Percentiles rank a stretch among this genome's conserved stretches.
Conservation (phyloP, 1,284 basidiomycete species). For the Sporisorium iseilematis-ciliati region DNA sequence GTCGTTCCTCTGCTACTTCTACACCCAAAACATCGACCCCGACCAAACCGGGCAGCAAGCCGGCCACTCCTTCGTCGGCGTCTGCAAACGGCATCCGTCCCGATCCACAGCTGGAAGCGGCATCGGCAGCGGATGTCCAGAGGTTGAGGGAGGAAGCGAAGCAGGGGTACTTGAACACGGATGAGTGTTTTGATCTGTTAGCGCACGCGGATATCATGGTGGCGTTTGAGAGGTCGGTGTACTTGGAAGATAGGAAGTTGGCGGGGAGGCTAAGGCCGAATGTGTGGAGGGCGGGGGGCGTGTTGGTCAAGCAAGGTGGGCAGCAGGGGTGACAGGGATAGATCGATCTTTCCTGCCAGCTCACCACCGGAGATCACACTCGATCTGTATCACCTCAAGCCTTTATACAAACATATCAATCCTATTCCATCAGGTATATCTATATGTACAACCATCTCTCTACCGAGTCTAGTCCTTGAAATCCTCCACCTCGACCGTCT, state of each 20-base stretch:
- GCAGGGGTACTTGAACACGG: constrained; percentile 26
- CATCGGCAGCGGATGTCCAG: constrained; percentile 16
- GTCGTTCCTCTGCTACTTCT: constrained; percentile 17
- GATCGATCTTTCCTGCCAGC: not conserved
- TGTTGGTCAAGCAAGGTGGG: constrained; percentile 4
- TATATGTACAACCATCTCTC: not conserved
- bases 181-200: constrained; percentile 52
- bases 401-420: too few relatives aligned
- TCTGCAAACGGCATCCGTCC: constrained; percentile 36
- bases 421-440: not conserved
- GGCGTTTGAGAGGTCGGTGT: constrained; percentile 43
- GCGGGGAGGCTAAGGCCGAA: constrained; percentile 21
- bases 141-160: constrained; percentile 12
- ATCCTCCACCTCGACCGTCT: constrained; percentile 33
- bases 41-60: constrained; percentile 11
- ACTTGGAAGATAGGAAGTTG: constrained; percentile 25
- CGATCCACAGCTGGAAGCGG: constrained; percentile 29
- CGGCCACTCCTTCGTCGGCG: constrained; percentile 9
- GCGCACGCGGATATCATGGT: constrained; percentile 55
- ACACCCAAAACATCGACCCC: constrained; percentile 17
- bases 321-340: not conserved
- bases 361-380: not conserved
- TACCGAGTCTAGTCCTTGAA: constrained; percentile 30
- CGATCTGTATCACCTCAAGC: too few relatives aligned
- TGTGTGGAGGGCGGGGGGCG: constrained; percentile 24